Percentiles rank a stretch among this genome's conserved stretches.
phyloP scores from a whole-genome alignment of 306 rosid genomes.

The Mucuna pruriens region DNA sequence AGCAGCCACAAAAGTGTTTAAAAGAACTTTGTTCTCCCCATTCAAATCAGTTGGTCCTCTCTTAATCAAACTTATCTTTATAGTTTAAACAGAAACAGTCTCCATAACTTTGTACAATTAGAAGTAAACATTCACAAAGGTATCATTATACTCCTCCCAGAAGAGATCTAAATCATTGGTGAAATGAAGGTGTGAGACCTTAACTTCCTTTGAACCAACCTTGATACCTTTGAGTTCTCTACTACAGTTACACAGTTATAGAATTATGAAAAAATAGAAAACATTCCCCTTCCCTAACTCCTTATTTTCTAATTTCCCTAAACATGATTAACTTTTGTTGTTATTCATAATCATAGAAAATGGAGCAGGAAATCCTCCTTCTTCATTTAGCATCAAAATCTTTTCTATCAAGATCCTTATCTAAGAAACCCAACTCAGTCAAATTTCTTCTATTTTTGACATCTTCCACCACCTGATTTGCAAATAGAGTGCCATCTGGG shows the following conservation, averaged over 20 bases:
- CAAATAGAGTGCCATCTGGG: background rate
- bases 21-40: background rate
- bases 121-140: too few species aligned
- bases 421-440: background rate
- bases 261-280: background rate
- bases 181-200: background rate
- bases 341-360: background rate
- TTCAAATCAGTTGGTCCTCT: background rate
- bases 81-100: too few species aligned
- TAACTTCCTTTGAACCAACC: background rate
- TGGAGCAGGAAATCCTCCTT: slow-evolving; percentile 17
- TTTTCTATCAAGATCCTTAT: background rate
- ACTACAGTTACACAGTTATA: background rate
- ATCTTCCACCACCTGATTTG: background rate
- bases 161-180: too few species aligned
- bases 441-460: slow-evolving; percentile 15
- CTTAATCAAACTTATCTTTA: too few species aligned
- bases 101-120: too few species aligned
- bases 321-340: background rate
- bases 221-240: background rate
- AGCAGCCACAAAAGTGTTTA: background rate
- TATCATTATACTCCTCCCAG: too few species aligned
- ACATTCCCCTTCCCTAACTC: background rate
- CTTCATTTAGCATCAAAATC: background rate
- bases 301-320: background rate